Evolutionary conservation across 495 filamentous ascomycete species (phyloP), one percentile per base, ranked within the genome.

Genomic region (Lophiotrema nucula): DNA sequence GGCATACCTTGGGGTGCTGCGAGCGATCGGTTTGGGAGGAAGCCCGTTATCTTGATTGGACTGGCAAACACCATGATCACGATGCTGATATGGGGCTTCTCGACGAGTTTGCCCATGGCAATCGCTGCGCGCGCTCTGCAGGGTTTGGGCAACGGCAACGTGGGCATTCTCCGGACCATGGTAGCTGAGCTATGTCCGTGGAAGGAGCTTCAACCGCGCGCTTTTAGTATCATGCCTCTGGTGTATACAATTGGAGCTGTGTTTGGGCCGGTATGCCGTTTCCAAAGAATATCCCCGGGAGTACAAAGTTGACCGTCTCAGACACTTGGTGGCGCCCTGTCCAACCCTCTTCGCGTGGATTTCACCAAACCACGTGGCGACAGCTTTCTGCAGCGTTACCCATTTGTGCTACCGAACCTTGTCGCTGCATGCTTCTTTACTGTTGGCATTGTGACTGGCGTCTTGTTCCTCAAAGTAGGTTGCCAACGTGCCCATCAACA

Each of bases 161-260:
- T 87, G 15, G 83, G 85, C 12, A 86, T 88, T 46, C 81, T 88
- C 47, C 68, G 85, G 48, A 86, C 85, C n/a, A 81, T 81, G 72
- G 83, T 87, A 4, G 85, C 84, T 0, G 85, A 88, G 63, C 81
- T 95, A 79, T 88, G 92, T 16, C 88, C 88, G 0, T 83, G 89
- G 66, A 88, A 78, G 65, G 87, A 88, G 63, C 78, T 95, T 18
- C 90, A 95, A 60, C 90, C 90, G 0, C 77, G 81, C 31, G 90
- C 88, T 0, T 92, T 92, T 69, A 87, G 84, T 46, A 78, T 93
- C 56, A 95, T 96, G 89, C 88, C 89, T 16, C 70, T 95, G 10
- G 83, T 83, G 21, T 76, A 88, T 87, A 86, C 83, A 10, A 78
- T 91, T 46, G 90, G 90, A 1, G 86, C 82, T 38, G 87, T 96